These are phyloP conservation scores for Saxispiralis lemnorum DNA, from an alignment of 495 filamentous ascomycete species.

Conservation along the genomic window DNA sequence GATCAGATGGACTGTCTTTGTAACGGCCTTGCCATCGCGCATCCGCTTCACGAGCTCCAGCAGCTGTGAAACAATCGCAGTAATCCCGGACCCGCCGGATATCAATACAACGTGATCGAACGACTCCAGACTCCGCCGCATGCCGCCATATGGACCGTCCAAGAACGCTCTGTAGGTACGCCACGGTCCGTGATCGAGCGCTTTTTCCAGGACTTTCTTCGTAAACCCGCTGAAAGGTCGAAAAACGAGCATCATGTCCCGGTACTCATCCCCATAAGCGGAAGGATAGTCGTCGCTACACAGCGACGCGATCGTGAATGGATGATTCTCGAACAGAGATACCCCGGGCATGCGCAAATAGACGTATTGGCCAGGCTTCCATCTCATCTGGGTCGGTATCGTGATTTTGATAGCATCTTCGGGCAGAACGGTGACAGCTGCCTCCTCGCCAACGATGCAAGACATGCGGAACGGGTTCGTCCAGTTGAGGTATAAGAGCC, in stretches of 20 bases:
- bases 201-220: slow-evolving; percentile 53
- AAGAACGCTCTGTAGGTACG: slow-evolving; percentile 78
- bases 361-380: slow-evolving; percentile 87
- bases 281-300: slow-evolving; percentile 79
- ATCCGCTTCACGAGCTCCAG: slow-evolving; percentile 86
- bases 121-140: slow-evolving; percentile 75
- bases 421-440: slow-evolving; percentile 66
- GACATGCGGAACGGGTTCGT: slow-evolving; percentile 59
- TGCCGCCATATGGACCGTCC: slow-evolving; percentile 87
- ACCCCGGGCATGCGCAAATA: slow-evolving; percentile 88
- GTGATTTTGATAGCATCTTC: slow-evolving; percentile 89
- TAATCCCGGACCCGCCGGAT: slow-evolving; percentile 87
- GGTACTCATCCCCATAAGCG: slow-evolving; percentile 65
- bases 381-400: slow-evolving; percentile 77
- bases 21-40: slow-evolving; percentile 81
- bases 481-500: slow-evolving; percentile 61
- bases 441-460: slow-evolving; percentile 74
- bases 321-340: slow-evolving; percentile 77
- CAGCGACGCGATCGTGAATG: slow-evolving; percentile 85
- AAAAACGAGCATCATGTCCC: slow-evolving; percentile 81
- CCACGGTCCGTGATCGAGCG: slow-evolving; percentile 63
- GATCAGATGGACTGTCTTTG: slow-evolving; percentile 71
- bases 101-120: slow-evolving; percentile 89
- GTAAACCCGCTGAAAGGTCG: slow-evolving; percentile 84
- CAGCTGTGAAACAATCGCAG: slow-evolving; percentile 76